Conservation (phyloP, 176 grass and related monocot genomes). For the Carex kokanica region DNA sequence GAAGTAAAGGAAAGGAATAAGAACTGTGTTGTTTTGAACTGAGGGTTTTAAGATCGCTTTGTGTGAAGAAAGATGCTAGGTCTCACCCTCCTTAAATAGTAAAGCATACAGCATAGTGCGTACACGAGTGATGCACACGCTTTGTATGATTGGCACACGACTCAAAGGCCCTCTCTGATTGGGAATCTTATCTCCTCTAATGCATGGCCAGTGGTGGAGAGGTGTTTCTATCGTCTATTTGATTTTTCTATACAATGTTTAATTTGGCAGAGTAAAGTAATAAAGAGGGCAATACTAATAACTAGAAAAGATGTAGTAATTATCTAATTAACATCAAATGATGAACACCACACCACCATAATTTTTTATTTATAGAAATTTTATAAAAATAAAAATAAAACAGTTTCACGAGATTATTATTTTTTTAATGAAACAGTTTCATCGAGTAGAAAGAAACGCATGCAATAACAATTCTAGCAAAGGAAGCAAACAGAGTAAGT, state of each 20-base stretch:
- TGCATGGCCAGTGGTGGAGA: conserved; percentile 5
- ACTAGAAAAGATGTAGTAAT: too few relatives aligned
- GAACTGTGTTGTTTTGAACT: conserved; percentile 4
- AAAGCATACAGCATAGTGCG: neutral
- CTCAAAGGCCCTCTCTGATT: neutral
- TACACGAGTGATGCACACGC: conserved; percentile 9
- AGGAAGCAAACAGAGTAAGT: neutral
- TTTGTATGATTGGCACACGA: conserved; percentile 17
- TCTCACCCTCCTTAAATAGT: conserved; percentile 15
- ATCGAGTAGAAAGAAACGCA: neutral
- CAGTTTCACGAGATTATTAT: too few relatives aligned
- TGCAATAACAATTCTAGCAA: neutral
- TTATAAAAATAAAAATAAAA: too few relatives aligned
- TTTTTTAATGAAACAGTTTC: neutral
- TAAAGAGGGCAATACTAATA: too few relatives aligned
- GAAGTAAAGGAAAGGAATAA: neutral
- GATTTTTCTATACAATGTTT: neutral
- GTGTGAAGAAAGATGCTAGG: conserved; percentile 13
- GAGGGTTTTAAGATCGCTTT: neutral
- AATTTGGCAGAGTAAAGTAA: neutral
- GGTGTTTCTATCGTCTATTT: neutral
- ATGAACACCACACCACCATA: too few relatives aligned
- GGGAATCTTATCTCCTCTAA: conserved; percentile 2
- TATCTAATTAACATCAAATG: too few relatives aligned
- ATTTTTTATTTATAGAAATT: too few relatives aligned